Evolutionary conservation across 495 filamentous ascomycete species (phyloP), one percentile per base, ranked within the genome.

Genomic region (Rusavskia elegans): DNA sequence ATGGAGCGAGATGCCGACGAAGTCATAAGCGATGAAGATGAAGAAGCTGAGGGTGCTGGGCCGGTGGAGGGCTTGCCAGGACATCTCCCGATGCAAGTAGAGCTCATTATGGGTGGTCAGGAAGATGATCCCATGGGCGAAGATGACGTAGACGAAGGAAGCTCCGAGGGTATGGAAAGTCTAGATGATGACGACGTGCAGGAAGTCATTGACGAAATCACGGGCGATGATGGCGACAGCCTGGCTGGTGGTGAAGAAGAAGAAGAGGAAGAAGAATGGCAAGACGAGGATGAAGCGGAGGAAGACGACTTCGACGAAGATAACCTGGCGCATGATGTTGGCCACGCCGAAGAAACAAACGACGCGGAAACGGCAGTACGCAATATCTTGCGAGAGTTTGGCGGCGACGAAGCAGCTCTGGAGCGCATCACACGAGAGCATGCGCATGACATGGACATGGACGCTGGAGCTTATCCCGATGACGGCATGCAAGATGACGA

Each of bases 21-120:
- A 56, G 72, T 81, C 25, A 79, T 92, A 45, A 93, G 87, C 58
- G 92, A 95, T 59, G 89, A 96, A 49, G 89, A 95, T 49, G 89
- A 86, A 45, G 77, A 81, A 35, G 74, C 81, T 58, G 84, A 83
- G 54, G 83, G 75, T 36, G 86, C 92, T 70, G 90, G 89, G 9
- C 77, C 74, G 5, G 84, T 94, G 51, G 89, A 93, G 76, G 89
- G 89, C 52, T 73, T 93, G 45, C 72, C 83, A 44, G 89, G 89
- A 23, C 84, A 92, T 49, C 72, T 79, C 38, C 81, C 74, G 44
- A 75, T 87, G 63, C 77, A 87, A 51, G 80, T 95, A 59, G 88
- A 92, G 69, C 82, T 94, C 54, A 85, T 92, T 63, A 80, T 88
- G 49, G 85, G 88, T 52, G 81, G 83, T 20, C 79, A 79, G 7